Percentiles rank a stretch among this genome's conserved stretches.
These are phyloP conservation scores for Suillus subluteus DNA, from an alignment of 768 basidiomycete species.

Conservation along the genomic window DNA sequence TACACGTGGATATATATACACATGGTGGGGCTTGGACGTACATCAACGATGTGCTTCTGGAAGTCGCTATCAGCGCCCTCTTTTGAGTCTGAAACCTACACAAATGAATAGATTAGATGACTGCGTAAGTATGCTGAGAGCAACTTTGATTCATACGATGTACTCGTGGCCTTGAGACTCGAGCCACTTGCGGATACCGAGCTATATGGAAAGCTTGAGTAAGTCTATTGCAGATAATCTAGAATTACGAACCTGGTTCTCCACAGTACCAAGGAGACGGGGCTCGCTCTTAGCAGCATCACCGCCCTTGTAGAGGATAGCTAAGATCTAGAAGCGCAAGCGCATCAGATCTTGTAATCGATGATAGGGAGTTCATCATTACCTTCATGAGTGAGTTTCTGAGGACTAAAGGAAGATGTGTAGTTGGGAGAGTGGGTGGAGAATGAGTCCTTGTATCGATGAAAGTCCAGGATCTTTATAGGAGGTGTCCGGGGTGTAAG, in stretches of 20 bases:
- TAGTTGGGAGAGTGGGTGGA: conserved; percentile 19
- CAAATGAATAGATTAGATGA: conserved; percentile 14
- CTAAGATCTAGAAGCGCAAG: conserved; percentile 55
- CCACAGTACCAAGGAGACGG: conserved; percentile 77
- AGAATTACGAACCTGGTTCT: conserved; percentile 58
- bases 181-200: conserved; percentile 75
- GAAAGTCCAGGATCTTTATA: conserved; percentile 25
- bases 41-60: conserved; percentile 81
- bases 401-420: conserved; percentile 6
- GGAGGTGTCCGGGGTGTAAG: conserved; percentile 6
- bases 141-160: conserved; percentile 47
- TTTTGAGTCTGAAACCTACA: conserved; percentile 76
- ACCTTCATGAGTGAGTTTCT: conserved; percentile 47
- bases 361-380: background rate
- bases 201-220: conserved; percentile 40
- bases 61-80: conserved; percentile 82
- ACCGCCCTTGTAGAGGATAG: conserved; percentile 74
- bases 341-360: conserved; percentile 7
- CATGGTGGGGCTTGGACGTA: conserved; percentile 38
- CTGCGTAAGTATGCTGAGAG: background rate
- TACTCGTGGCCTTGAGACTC: conserved; percentile 74
- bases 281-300: conserved; percentile 69
- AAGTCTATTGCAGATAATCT: background rate
- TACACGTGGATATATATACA: conserved; percentile 15
- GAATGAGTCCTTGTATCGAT: background rate